Evolutionary conservation across 2,329 filamentous ascomycete genomes (phyloP), one percentile per base, ranked within the genome.

Genomic region (Venturiaceae sp.): DNA sequence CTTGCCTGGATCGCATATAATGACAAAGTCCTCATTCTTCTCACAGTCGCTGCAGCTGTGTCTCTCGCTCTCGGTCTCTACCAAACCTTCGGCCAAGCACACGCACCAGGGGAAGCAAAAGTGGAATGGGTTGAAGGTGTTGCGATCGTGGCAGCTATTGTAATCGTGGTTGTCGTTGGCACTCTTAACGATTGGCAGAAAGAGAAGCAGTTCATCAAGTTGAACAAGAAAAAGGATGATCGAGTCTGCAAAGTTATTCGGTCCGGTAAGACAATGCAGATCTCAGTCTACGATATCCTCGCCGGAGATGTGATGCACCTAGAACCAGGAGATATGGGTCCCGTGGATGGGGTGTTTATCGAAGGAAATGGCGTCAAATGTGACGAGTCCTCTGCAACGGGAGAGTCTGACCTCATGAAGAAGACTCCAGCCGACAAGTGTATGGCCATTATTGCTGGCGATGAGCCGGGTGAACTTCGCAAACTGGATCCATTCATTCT

Each of bases 401-500:
- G 87, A 60, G 88, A 91, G 72, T 89, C 86, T 0, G 85, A 88
- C 61, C 71, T 89, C 6, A 74, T 91, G 32, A 84, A 82, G 65
- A 92, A 92, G 71, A 79, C 75, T 1, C 69, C 81, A 1, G 85
- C 79, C 2, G 81, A 83, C 28, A 84, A 87, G 28, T 88, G 89
- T 23, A 85, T 80, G 67, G 78, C 78, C 34, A 32, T 44, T 21
- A 21, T 39, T 21, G 78, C 83, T 3, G 85, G 87, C 62, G 80
- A 85, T 62, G 83, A 81, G 52, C 76, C 83, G 60, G 77, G 84
- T 55, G 77, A 77, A n/a, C 72, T 86, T 34, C 78, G 79, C 74
- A 90, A 90, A 65, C 74, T 87, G 62, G 88, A 92, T 64, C 88
- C 88, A 0, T 92, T 92, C 70, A 90, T 96, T 66, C 88, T 95